Evolutionary conservation across 129 eudicot genomes (phyloP).

Genomic region (Centrapalus pauciflorus): DNA sequence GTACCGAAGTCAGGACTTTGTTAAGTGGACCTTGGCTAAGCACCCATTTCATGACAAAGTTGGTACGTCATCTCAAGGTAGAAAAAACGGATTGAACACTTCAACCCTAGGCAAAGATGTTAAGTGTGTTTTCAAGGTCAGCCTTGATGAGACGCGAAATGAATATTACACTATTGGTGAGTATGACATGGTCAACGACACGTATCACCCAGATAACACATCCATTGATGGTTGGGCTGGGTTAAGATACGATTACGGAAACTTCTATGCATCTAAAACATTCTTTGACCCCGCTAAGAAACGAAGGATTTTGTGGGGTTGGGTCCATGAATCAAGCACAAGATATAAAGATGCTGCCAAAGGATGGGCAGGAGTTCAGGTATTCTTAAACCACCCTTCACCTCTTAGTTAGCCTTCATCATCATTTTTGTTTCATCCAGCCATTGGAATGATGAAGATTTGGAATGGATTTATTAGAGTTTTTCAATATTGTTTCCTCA

Average conservation of each 20-base stretch:
- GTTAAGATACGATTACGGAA: conserved; percentile 70
- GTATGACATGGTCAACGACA: conserved; percentile 34
- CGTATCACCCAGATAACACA: conserved; percentile 41
- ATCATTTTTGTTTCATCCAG: background rate
- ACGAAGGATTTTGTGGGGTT: conserved; percentile 70
- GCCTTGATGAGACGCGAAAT: conserved; percentile 53
- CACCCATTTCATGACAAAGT: conserved; percentile 49
- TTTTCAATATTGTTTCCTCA: conserved; percentile 15
- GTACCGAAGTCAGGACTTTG: conserved; percentile 61
- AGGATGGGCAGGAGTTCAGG: conserved; percentile 93
- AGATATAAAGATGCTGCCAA: conserved; percentile 28
- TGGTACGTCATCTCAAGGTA: conserved; percentile 14
- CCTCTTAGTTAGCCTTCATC: conserved; percentile 10
- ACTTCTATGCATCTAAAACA: conserved; percentile 74
- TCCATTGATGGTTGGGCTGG: conserved; percentile 62
- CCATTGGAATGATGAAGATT: conserved; percentile 7
- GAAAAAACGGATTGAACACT: conserved; percentile 41
- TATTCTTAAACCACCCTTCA: conserved; percentile 31
- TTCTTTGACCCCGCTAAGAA: conserved; percentile 58
- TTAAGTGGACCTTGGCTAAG: conserved; percentile 41
- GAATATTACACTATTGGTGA: conserved; percentile 72
- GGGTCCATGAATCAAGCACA: conserved; percentile 63
- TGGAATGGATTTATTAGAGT: conserved; percentile 2
- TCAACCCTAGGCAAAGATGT: conserved; percentile 21
- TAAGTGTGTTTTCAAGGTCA: conserved; percentile 66